Evolutionary conservation across 106 monocot genomes (phyloP).

Genomic region (Dioscorea dumetorum): DNA sequence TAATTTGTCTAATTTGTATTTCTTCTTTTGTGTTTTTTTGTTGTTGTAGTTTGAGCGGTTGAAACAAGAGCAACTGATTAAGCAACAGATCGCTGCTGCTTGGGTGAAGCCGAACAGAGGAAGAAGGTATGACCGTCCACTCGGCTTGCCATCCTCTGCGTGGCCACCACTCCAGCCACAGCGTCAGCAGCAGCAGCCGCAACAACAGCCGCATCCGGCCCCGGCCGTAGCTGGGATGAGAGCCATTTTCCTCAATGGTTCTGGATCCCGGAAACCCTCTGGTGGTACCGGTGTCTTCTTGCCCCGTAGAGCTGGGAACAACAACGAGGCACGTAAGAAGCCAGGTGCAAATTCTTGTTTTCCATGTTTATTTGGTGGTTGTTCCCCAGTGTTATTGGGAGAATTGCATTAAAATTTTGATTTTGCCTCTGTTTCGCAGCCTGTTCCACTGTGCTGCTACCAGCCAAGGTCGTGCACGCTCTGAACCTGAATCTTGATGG

Average conservation of each 20-base stretch:
- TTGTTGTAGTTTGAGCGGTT: conserved; percentile 12
- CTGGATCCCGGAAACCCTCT: conserved; percentile 7
- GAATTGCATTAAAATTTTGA: background rate
- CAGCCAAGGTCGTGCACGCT: conserved; percentile 30
- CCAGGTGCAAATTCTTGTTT: conserved; percentile 9
- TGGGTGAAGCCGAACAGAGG: background rate
- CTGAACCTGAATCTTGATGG: conserved; percentile 30
- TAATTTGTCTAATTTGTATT: background rate
- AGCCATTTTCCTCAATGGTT: conserved; percentile 12
- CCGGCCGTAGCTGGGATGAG: conserved; percentile 8
- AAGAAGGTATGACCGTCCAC: background rate
- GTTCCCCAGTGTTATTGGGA: too few species aligned
- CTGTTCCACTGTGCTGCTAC: conserved; percentile 28
- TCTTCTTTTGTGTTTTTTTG: too few species aligned
- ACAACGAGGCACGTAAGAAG: conserved; percentile 14
- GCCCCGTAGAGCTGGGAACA: conserved; percentile 14
- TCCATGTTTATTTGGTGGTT: background rate
- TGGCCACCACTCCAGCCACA: conserved; percentile 7
- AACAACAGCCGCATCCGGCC: background rate
- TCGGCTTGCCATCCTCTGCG: conserved; percentile 1
- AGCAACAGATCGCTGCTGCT: conserved; percentile 1
- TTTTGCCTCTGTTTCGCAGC: background rate
- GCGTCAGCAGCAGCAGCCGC: background rate
- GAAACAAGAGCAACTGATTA: conserved; percentile 16
- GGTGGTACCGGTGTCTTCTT: conserved; percentile 38